These are phyloP conservation scores for Beverwykella pulmonaria DNA, from an alignment of 495 filamentous ascomycete genomes.

Conservation along the genomic window DNA sequence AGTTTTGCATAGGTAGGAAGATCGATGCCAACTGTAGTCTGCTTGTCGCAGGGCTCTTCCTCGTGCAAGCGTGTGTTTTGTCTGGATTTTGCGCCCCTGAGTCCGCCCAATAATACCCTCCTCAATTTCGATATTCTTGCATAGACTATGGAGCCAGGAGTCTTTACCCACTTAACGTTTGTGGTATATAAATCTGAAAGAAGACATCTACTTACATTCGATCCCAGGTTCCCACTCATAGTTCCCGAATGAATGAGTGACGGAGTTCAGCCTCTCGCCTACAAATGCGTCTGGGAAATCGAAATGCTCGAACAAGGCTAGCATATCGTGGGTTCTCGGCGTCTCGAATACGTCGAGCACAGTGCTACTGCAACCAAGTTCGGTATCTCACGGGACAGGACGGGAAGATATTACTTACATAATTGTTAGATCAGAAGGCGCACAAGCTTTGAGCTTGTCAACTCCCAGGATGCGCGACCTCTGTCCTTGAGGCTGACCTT, in stretches of 20 bases:
- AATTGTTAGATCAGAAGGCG: neutral
- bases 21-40: constrained; percentile 29
- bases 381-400: no score
- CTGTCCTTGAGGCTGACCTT: neutral
- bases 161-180: constrained; percentile 9
- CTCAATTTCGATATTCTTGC: constrained; percentile 27
- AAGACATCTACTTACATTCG: constrained; percentile 9
- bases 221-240: constrained; percentile 7
- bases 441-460: neutral
- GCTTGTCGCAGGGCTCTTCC: constrained; percentile 19
- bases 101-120: neutral
- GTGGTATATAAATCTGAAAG: neutral
- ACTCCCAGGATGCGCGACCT: neutral
- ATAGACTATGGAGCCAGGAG: constrained; percentile 28
- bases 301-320: constrained; percentile 22
- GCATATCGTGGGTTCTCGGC: neutral
- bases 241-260: constrained; percentile 25
- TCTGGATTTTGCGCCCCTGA: constrained; percentile 2
- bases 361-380: no score
- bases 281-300: constrained; percentile 17
- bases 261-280: constrained; percentile 21
- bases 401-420: neutral
- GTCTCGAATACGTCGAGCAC: neutral
- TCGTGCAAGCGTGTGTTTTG: neutral
- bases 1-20: constrained; percentile 20